These are phyloP conservation scores for Daldinia bambusicola DNA, from an alignment of 495 filamentous ascomycete genomes.

Conservation along the genomic window DNA sequence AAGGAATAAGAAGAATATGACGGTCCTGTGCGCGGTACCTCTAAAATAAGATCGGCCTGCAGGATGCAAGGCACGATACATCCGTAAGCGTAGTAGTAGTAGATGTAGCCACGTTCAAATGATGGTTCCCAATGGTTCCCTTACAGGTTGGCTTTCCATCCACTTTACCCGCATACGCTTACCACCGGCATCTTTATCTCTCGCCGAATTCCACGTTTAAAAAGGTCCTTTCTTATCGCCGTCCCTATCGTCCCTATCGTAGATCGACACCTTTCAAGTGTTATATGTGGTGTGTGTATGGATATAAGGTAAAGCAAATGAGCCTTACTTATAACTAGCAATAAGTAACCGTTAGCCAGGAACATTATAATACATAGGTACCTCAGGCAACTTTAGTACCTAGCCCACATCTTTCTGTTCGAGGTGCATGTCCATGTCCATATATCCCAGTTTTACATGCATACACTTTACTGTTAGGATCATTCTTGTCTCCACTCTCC, in stretches of 20 bases:
- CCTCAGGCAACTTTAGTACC: no score
- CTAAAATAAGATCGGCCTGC: constrained; percentile 30
- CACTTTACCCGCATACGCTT: constrained; percentile 31
- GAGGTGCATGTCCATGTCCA: no score
- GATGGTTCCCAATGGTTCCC: background rate
- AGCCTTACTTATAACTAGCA: no score
- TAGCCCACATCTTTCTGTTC: no score
- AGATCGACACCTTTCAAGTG: background rate
- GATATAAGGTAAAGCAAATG: no score
- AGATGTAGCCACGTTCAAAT: constrained; percentile 3
- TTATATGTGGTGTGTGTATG: background rate
- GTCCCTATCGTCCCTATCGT: constrained; percentile 14
- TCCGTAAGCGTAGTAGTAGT: constrained; percentile 16
- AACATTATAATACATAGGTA: background rate
- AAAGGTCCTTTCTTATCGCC: constrained; percentile 8
- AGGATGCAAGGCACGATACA: constrained; percentile 45
- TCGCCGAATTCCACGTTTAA: background rate
- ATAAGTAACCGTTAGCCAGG: constrained; percentile 23
- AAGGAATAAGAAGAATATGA: constrained; percentile 5
- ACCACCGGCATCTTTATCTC: constrained; percentile 29
- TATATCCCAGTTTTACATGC: no score
- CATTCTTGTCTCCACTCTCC: constrained; percentile 21
- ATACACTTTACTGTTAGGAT: background rate
- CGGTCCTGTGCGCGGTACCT: constrained; percentile 16
- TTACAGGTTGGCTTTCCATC: background rate